Evolutionary conservation across 345 rosid species (phyloP), one percentile per base, ranked within the genome.

Genomic region (Zanthoxylum bungeanum): DNA sequence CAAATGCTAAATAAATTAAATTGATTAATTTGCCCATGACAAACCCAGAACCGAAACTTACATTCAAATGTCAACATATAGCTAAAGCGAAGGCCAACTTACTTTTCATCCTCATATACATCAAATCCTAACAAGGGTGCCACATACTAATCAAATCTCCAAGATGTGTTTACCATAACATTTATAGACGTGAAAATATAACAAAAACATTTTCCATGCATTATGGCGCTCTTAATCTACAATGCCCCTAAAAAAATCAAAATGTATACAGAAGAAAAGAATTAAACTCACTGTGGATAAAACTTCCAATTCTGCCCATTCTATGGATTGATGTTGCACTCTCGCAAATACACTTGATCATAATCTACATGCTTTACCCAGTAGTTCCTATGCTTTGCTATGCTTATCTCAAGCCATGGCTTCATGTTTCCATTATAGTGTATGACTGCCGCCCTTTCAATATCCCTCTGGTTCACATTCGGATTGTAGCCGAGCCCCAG

Each of bases 401-500:
- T 73, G 75, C 88, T 90, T 58, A 91, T 89, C 80, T 91, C 97
- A 68, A 91, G 88, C 97, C 94, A 91, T 33, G 97, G 94, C 71
- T 91, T 91, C 81, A 91, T 78, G 86, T 91, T 91, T 34, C 97
- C 97, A 66, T 91, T 91, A 36, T 84, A 91, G 70, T 91, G 97
- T 78, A 91, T 67, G 22, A 89, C 97, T 5, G 94, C 92, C 9
- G 88, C 94, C 46, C 84, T 72, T 59, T 87, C 94, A 24, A 91
- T 89, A 1, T 89, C 97, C 84, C 82, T 83, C 73, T 81, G 91
- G 78, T 73, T 89, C 49, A 91, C 83, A 58, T 66, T 84, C 3
- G 92, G 94, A 81, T 91, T 91, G 85, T 91, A 91, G 66, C 97
- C 97, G 64, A 91, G 97, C 5, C 97, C 97, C 7, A 91, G 83